A percentile compares a stretch with the other conserved stretches of the same genome.
These are phyloP conservation scores for Platanus orientalis DNA, from an alignment of 164 flowering plant genomes.

Conservation along the genomic window DNA sequence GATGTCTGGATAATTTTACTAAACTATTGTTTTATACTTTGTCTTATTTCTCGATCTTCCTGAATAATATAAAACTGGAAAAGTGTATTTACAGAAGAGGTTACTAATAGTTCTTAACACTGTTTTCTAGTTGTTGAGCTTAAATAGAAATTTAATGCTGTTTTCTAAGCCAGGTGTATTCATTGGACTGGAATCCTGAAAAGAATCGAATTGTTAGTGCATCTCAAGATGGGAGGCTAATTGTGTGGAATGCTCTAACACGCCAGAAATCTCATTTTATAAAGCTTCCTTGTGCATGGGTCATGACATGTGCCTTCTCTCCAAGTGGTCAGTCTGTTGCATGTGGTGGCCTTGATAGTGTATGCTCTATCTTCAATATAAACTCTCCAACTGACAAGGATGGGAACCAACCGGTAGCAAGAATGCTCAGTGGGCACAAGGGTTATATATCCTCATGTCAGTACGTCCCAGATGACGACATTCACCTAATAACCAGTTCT, in stretches of 20 bases:
- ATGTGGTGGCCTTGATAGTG: slow-evolving; percentile 96
- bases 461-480: slow-evolving; percentile 87
- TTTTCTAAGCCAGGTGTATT: slow-evolving; percentile 59
- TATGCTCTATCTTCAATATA: slow-evolving; percentile 86
- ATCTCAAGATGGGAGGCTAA: slow-evolving; percentile 91
- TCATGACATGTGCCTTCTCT: slow-evolving; percentile 96
- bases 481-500: slow-evolving; percentile 83
- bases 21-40: no score
- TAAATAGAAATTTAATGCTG: neutral
- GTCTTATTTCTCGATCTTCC: no score
- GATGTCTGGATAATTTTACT: no score
- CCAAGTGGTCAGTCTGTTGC: slow-evolving; percentile 94
- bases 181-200: slow-evolving; percentile 89
- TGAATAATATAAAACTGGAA: no score
- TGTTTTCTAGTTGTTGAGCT: neutral
- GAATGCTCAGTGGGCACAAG: slow-evolving; percentile 84
- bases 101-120: no score
- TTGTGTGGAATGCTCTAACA: slow-evolving; percentile 96
- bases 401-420: slow-evolving; percentile 69
- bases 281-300: slow-evolving; percentile 97
- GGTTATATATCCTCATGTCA: slow-evolving; percentile 94
- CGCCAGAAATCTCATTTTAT: slow-evolving; percentile 98
- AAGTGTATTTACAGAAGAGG: no score
- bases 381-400: slow-evolving; percentile 77
- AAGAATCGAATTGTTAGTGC: slow-evolving; percentile 96